Base-by-base conservation (phyloP, 371 early-diverging fungal genomes). In the Dinochytrium kinnereticum region DNA sequence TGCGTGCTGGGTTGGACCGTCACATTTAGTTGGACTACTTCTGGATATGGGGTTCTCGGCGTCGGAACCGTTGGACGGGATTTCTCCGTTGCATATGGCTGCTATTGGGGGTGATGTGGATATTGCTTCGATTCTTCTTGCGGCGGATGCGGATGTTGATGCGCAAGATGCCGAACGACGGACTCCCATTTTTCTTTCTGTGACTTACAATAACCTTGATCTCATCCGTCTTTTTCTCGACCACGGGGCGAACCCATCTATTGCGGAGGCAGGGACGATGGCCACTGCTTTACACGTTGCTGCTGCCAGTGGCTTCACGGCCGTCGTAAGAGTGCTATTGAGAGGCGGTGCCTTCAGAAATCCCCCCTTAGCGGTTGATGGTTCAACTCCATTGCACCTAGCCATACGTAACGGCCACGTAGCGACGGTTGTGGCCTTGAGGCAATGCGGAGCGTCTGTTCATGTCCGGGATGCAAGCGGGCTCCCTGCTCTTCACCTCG, bases 181-280 rank as follows among this genome's bases (percentile, higher is more conserved):
- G 24, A 66, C 66, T 5, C 66, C 66, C 2, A 66, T 66, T 37
- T 66, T 66, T 44, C 66, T 66, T 37, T 39, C 66, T 10, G 66
- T 66, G 44, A 66, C 66, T 5, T 66, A 66, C 49, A 44, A 30
- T 33, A 66, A 66, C 49, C 49, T 66, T 26, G 44, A 38, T 21
- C 7, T 40, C 38, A 44, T 66, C 10, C 5, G 66, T 2, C 66
- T 66, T 19, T 44, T 66, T 24, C 66, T 66, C 10, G 44, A 44
- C 17, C 44, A 66, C 28, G 66, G 66, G 10, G 66, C 66, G 10
- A 44, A 66, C 44, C 21, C 66, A 3, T 66, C 66, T 5, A 30
- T 40, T 3, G 30, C 66, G 2, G 66, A 66, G 44, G n/a, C 40
- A 3, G 66, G 44, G 10, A 66, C 66, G 10, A 39, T 40, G 13